phyloP scores from a whole-genome alignment of 2,329 filamentous ascomycete species.

The Colletotrichum orchidophilum region DNA sequence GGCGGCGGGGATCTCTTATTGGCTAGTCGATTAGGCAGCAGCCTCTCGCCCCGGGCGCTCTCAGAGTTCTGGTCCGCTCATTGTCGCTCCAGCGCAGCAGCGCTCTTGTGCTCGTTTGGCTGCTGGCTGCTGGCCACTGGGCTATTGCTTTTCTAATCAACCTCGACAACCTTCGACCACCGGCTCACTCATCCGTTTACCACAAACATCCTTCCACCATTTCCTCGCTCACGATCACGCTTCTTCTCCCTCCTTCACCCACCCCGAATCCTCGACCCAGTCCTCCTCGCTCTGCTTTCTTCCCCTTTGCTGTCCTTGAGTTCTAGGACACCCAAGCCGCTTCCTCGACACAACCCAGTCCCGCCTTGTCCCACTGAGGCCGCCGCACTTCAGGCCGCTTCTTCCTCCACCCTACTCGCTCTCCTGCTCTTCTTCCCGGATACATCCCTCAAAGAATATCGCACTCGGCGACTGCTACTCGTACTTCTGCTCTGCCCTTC shows the following conservation, averaged over 20 bases:
- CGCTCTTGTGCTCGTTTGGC: background rate
- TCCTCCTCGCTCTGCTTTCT: constrained; percentile 31
- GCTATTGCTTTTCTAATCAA: constrained; percentile 36
- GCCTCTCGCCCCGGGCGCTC: constrained; percentile 39
- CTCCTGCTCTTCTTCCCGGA: constrained; percentile 7
- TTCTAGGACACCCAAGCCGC: constrained; percentile 18
- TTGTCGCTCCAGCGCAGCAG: constrained; percentile 2
- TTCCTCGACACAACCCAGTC: constrained; percentile 2
- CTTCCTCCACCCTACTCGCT: background rate
- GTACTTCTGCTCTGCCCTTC: constrained; percentile 1
- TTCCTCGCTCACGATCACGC: constrained; percentile 2
- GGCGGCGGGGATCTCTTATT: constrained; percentile 36
- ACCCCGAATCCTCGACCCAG: constrained; percentile 26
- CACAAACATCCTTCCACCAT: constrained; percentile 14
- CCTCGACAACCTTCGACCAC: constrained; percentile 22
- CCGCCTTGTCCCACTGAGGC: constrained; percentile 26
- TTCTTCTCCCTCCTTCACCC: constrained; percentile 20
- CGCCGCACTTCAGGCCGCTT: constrained; percentile 9
- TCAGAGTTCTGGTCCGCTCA: constrained; percentile 22
- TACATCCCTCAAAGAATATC: background rate
- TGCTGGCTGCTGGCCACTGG: background rate
- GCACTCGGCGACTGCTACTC: background rate
- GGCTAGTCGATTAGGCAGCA: constrained; percentile 43
- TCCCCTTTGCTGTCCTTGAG: background rate
- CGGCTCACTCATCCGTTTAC: background rate